Conservation (phyloP, 495 filamentous ascomycete species). For the Poronia punctata region DNA sequence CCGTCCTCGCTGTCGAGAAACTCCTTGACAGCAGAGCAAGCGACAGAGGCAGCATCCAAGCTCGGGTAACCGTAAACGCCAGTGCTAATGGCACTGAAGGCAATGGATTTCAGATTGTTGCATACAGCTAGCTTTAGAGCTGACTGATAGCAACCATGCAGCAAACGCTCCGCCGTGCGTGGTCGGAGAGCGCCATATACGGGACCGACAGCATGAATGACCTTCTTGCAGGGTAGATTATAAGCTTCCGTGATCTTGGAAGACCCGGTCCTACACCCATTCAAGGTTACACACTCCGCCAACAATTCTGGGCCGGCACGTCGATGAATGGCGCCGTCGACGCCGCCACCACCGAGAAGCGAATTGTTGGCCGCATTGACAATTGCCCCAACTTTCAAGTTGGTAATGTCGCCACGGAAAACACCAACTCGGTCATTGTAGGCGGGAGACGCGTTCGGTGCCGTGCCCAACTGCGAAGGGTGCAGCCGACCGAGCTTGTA, state of each 20-base stretch:
- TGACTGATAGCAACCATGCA: constrained; percentile 67
- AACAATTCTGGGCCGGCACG: constrained; percentile 66
- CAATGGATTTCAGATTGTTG: constrained; percentile 60
- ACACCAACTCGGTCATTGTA: constrained; percentile 69
- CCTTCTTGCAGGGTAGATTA: constrained; percentile 61
- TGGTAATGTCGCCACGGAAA: constrained; percentile 77
- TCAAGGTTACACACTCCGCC: constrained; percentile 59
- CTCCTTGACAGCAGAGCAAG: constrained; percentile 58
- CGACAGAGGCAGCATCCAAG: constrained; percentile 58
- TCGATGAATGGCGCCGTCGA: constrained; percentile 80
- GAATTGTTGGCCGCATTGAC: constrained; percentile 87
- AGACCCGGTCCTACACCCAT: constrained; percentile 68
- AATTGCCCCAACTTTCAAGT: constrained; percentile 70
- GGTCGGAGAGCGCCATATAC: constrained; percentile 50
- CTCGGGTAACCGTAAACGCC: constrained; percentile 88
- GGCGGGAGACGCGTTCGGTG: constrained; percentile 13
- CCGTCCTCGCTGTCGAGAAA: constrained; percentile 59
- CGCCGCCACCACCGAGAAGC: constrained; percentile 78
- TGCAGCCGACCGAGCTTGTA: constrained; percentile 46
- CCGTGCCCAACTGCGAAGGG: constrained; percentile 11
- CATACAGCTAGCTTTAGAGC: constrained; percentile 66
- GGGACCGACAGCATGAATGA: constrained; percentile 90
- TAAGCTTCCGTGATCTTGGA: constrained; percentile 82
- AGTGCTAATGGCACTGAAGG: constrained; percentile 78
- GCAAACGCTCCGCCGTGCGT: constrained; percentile 38